Evolutionary conservation across 1,284 basidiomycete species (phyloP), one percentile per base, ranked within the genome.

Genomic region (Naganishia albida): DNA sequence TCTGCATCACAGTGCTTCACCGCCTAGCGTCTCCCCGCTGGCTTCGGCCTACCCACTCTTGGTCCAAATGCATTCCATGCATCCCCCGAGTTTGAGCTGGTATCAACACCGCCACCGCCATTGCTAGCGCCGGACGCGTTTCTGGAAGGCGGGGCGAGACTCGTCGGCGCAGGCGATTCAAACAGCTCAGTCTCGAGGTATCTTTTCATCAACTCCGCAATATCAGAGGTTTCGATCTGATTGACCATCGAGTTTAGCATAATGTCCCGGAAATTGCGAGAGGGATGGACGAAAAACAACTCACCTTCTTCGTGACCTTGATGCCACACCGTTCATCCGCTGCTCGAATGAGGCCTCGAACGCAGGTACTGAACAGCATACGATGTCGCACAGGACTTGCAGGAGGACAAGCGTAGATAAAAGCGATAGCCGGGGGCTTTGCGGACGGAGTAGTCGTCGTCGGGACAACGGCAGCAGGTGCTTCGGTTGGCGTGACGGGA

Each of bases 331-430:
- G 75, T 13, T 77, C 78, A 71, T 86, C 85, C 44, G 84, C 85
- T 30, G 83, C 78, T 62, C 83, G 81, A 71, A 85, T 86, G 16
- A 88, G 82, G 23, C 83, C 77, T 10, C 82, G 72, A 4, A 85
- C 84, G 15, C 85, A 86, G 0, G 87, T 87, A 0, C 90, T 90
- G 77, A 93, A 94, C 43, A 94, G 74, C 89, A 95, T 92, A 59
- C 91, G 85, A 69, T 86, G 83, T 74, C 90, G 90, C 77, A 94
- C 83, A 1, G 89, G 88, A 1, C 88, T 91, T 13, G 79, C 75
- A 1, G 86, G 83, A 0, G 92, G 92, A 75, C 92, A 94, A 40
- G 88, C 88, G 78, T 95, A 95, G 67, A 94, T 88, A 77, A 91
- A 92, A 44, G 90, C 87, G n/a, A 80, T 63, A 28, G 68, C 60